Evolutionary conservation across 1,139 yeast genomes (phyloP), one percentile per base, ranked within the genome.

Genomic region (Yamadazyma aaseri): DNA sequence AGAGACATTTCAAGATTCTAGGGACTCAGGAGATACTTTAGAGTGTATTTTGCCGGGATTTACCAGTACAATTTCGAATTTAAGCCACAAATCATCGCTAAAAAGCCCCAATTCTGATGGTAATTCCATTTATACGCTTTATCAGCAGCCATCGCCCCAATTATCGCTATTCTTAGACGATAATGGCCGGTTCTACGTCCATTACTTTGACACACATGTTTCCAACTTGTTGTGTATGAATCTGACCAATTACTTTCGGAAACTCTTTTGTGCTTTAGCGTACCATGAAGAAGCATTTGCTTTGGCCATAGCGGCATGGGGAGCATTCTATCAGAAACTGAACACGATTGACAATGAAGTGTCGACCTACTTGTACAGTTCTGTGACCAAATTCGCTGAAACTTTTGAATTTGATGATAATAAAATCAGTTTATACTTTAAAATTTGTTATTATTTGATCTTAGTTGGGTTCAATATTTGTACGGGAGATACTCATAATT

Each of bases 251-350:
- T 72, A 68, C 44, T 72, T 66, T 38, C 47, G 62, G 18, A 62
- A 68, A 35, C 66, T 73, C 15, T 68, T 68, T 29, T 47, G 69
- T 32, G 51, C 58, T 9, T 46, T 69, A n/a, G 74, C 76, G 1
- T 46, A 59, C 13, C 49, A 51, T 9, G 68, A 70, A 34, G 70
- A 63, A 30, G 49, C 68, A 2, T 55, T 69, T 17, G 55, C 69
- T 35, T 58, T 64, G 40, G 69, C 68, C 2, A 41, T 73, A 7
- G 67, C 73, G 1, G 73, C 74, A 0, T 73, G 78, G 79, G 59
- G 59, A 5, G 56, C 53, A 5, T 37, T 54, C 3, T 51, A 44
- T 36, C 34, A 36, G 7, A 55, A 53, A 22, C 47, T 50, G 11
- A 36, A 28, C 12, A 5, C 18, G 14, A 14, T 22, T n/a, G 45